Evolutionary conservation across 1,139 yeast species (phyloP).

Genomic region (Geotrichum carabidarum): DNA sequence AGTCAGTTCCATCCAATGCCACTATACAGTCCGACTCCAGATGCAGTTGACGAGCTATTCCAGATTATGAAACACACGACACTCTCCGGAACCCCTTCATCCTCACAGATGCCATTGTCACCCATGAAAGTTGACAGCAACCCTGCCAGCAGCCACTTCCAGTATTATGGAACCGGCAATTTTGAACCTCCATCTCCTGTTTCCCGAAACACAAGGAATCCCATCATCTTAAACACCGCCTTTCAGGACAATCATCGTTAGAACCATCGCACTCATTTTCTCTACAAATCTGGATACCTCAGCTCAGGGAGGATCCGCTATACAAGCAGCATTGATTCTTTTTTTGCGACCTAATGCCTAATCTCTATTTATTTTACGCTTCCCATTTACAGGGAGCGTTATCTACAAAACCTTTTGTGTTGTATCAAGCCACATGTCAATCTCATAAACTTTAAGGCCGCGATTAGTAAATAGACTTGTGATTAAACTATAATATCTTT

Average conservation of each 20-base stretch:
- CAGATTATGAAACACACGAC: slow-evolving; percentile 25
- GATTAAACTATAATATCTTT: too few relatives aligned
- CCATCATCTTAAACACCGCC: slow-evolving; percentile 26
- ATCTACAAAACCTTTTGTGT: too few relatives aligned
- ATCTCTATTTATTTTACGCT: too few relatives aligned
- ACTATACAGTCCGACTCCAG: slow-evolving; percentile 19
- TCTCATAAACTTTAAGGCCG: too few relatives aligned
- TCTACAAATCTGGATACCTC: too few relatives aligned
- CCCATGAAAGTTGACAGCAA: background rate
- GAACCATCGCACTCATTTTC: background rate
- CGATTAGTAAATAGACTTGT: too few relatives aligned
- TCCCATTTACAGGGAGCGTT: too few relatives aligned
- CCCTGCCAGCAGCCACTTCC: background rate
- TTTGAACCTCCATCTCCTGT: slow-evolving; percentile 28
- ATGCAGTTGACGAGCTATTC: slow-evolving; percentile 26
- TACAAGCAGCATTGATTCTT: too few relatives aligned
- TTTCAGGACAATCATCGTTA: slow-evolving; percentile 17
- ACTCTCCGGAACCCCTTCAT: slow-evolving; percentile 12
- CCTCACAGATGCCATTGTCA: background rate
- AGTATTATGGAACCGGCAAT: slow-evolving; percentile 1
- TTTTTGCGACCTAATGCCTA: too few relatives aligned
- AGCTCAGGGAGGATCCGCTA: too few relatives aligned
- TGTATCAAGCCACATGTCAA: too few relatives aligned
- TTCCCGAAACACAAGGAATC: slow-evolving; percentile 28
- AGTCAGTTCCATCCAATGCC: slow-evolving; percentile 21